These are phyloP conservation scores for Cytospora piceicola DNA, from an alignment of 2,329 filamentous ascomycete genomes.

Conservation along the genomic window DNA sequence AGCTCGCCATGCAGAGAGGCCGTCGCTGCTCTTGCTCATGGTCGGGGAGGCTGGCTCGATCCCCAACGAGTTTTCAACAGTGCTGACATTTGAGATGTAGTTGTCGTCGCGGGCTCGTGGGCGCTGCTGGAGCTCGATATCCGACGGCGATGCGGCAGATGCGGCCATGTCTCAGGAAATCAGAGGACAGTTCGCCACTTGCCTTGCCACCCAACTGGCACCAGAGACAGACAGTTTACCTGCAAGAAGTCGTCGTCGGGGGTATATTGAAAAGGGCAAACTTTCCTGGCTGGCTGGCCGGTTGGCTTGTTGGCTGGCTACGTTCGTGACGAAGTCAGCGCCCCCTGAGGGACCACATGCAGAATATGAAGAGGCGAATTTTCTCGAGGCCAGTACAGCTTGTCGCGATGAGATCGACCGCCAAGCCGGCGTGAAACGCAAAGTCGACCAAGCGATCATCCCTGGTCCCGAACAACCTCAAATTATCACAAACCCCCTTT, in stretches of 20 bases:
- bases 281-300: background rate
- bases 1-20: background rate
- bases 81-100: background rate
- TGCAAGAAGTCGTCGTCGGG: background rate
- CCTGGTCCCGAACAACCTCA: conserved; percentile 4
- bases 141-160: conserved; percentile 4
- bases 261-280: background rate
- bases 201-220: background rate
- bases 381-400: background rate
- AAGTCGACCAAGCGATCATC: conserved; percentile 3
- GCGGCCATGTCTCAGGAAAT: conserved; percentile 16
- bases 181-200: background rate
- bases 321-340: background rate
- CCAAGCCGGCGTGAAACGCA: background rate
- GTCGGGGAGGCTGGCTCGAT: background rate
- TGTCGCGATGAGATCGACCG: background rate
- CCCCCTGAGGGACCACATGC: no score
- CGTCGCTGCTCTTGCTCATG: background rate
- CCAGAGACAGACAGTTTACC: background rate
- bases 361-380: no score
- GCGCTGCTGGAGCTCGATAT: conserved; percentile 20
- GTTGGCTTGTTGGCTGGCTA: background rate
- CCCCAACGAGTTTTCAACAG: background rate
- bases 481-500: background rate
- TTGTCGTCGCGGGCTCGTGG: background rate